A percentile compares a stretch with the other conserved stretches of the same genome.
Conservation (phyloP, 2,329 filamentous ascomycete genomes). For the Microsporum canis region DNA sequence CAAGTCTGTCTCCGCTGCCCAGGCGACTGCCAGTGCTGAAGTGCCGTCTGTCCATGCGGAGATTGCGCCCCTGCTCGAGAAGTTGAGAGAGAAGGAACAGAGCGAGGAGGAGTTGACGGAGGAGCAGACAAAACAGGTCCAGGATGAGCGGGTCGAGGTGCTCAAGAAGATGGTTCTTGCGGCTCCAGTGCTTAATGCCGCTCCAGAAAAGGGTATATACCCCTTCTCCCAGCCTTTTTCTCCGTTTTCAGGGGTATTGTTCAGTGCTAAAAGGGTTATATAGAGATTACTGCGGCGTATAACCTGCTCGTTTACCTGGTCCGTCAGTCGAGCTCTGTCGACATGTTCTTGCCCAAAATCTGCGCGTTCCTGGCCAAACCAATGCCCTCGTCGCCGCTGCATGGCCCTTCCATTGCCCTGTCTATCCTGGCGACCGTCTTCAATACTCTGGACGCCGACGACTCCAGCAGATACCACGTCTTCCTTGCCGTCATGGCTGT, state of each 20-base stretch:
- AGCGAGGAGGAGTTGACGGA: conserved; percentile 41
- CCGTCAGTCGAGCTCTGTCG: conserved; percentile 70
- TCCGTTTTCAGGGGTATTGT: too few relatives aligned
- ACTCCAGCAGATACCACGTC: conserved; percentile 77
- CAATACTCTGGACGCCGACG: conserved; percentile 71
- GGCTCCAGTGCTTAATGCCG: conserved; percentile 63
- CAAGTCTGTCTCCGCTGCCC: conserved; percentile 36
- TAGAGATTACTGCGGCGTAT: conserved; percentile 88
- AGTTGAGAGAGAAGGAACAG: conserved; percentile 44
- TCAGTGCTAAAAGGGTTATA: conserved; percentile 7
- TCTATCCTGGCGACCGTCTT: conserved; percentile 90
- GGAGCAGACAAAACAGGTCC: conserved; percentile 18
- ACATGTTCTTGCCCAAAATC: conserved; percentile 75
- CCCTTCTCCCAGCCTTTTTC: too few relatives aligned
- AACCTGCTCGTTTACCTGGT: conserved; percentile 94
- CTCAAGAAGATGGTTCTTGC: conserved; percentile 81
- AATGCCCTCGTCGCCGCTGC: conserved; percentile 70
- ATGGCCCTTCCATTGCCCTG: conserved; percentile 75
- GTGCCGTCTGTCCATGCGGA: conserved; percentile 47
- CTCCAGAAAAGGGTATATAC: conserved; percentile 66
- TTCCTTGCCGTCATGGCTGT: conserved; percentile 81
- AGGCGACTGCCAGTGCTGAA: conserved; percentile 22
- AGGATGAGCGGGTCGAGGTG: conserved; percentile 63
- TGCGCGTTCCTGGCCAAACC: conserved; percentile 85
- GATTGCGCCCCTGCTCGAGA: conserved; percentile 56